These are phyloP conservation scores for Leonotis leonurus DNA, from an alignment of 257 asterid genomes.

Conservation along the genomic window DNA sequence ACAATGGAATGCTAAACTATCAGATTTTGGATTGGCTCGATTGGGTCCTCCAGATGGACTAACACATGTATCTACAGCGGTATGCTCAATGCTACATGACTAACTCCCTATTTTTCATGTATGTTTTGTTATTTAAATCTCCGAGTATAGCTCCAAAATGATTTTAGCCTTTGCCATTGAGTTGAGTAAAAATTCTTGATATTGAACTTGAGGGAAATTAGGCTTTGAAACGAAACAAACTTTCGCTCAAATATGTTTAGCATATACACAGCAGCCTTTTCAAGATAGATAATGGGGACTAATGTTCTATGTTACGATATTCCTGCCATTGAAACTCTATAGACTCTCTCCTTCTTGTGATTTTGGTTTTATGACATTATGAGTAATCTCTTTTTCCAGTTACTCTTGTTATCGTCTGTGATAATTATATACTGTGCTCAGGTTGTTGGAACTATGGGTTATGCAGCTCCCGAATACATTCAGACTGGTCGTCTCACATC, in stretches of 20 bases:
- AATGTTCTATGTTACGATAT: no score
- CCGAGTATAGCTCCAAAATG: background rate
- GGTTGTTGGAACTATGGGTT: conserved; percentile 97
- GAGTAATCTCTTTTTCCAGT: background rate
- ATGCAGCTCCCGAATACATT: conserved; percentile 92
- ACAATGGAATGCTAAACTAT: conserved; percentile 62
- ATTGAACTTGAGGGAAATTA: background rate
- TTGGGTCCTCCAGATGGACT: conserved; percentile 66
- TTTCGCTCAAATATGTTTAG: background rate
- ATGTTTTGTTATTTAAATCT: background rate
- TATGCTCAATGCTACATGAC: conserved; percentile 14
- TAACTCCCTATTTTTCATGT: conserved; percentile 9
- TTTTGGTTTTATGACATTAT: background rate
- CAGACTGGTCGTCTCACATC: conserved; percentile 90
- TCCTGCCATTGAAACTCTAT: no score
- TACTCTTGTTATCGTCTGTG: background rate
- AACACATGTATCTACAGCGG: conserved; percentile 63
- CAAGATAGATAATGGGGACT: no score
- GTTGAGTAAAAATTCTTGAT: background rate
- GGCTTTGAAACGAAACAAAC: background rate
- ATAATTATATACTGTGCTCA: conserved; percentile 17
- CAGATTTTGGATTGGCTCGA: conserved; percentile 71
- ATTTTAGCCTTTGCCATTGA: background rate
- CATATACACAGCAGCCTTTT: no score
- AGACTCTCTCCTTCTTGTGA: no score